These are phyloP conservation scores for Neofusicoccum parvum DNA, from an alignment of 2,329 filamentous ascomycete genomes.

Conservation along the genomic window DNA sequence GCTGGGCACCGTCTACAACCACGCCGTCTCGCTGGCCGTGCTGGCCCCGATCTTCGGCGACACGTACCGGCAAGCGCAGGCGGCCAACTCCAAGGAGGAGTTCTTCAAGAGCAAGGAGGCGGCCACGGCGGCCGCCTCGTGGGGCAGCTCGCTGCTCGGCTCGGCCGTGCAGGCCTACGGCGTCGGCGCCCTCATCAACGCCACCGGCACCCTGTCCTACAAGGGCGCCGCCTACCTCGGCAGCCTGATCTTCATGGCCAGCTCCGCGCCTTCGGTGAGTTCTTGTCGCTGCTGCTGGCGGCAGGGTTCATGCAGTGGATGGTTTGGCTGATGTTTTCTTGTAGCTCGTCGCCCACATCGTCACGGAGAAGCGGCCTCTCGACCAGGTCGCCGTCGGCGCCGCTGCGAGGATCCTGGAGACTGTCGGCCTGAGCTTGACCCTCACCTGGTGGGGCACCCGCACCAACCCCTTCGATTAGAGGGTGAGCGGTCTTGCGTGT, in stretches of 20 bases:
- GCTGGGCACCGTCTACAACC: slow-evolving; percentile 93
- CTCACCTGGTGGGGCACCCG: slow-evolving; percentile 97
- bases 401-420: slow-evolving; percentile 86
- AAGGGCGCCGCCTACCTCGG: slow-evolving; percentile 97
- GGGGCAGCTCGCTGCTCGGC: slow-evolving; percentile 87
- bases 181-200: slow-evolving; percentile 82
- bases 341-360: slow-evolving; percentile 81
- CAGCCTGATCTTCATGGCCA: slow-evolving; percentile 86
- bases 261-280: slow-evolving; percentile 81
- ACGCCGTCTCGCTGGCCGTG: slow-evolving; percentile 83
- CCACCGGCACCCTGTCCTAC: slow-evolving; percentile 91
- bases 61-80: slow-evolving; percentile 90
- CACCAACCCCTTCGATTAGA: slow-evolving; percentile 86
- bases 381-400: slow-evolving; percentile 88
- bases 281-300: not conserved
- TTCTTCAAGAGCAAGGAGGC: slow-evolving; percentile 94
- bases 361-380: slow-evolving; percentile 87
- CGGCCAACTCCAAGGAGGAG: slow-evolving; percentile 92
- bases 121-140: slow-evolving; percentile 80
- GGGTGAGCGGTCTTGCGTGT: not conserved
- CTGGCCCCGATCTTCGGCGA: slow-evolving; percentile 89
- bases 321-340: slow-evolving; percentile 24
- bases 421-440: slow-evolving; percentile 86
- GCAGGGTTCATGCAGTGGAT: too few species aligned
- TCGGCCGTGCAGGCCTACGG: slow-evolving; percentile 88